Percentiles rank a stretch among this genome's conserved stretches.
These are phyloP conservation scores for Helianthus tuberosus DNA, from an alignment of 129 eudicot species.

Conservation along the genomic window DNA sequence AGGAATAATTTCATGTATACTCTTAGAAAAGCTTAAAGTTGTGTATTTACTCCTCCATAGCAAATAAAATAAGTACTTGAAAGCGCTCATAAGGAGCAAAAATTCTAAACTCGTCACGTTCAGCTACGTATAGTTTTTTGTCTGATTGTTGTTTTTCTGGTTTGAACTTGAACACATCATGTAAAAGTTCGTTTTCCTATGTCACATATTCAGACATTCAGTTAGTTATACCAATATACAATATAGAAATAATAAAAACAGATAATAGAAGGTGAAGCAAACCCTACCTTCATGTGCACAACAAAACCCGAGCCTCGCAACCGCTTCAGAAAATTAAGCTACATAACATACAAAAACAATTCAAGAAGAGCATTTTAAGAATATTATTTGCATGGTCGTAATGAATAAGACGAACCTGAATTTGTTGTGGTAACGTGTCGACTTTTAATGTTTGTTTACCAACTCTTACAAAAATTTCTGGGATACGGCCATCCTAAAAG, in stretches of 20 bases:
- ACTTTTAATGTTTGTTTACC: conserved; percentile 46
- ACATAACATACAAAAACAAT: conserved; percentile 17
- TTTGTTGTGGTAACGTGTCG: conserved; percentile 36
- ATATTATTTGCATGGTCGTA: conserved; percentile 7
- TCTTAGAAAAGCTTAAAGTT: conserved; percentile 7
- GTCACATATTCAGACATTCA: conserved; percentile 20
- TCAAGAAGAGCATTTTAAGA: not conserved
- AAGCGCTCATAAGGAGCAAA: not conserved
- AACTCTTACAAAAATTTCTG: conserved; percentile 42
- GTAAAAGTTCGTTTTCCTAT: conserved; percentile 59
- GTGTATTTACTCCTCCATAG: not conserved
- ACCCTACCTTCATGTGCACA: conserved; percentile 54
- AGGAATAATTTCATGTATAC: not conserved
- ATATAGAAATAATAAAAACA: not conserved
- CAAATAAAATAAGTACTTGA: not conserved
- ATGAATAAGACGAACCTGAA: no score
- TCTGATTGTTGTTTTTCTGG: conserved; percentile 31
- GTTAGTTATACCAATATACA: conserved; percentile 1
- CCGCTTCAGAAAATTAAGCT: conserved; percentile 56
- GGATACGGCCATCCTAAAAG: conserved; percentile 45
- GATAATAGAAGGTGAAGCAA: conserved; percentile 13
- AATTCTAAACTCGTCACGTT: conserved; percentile 52
- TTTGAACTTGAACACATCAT: conserved; percentile 50
- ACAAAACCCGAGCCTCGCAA: conserved; percentile 50
- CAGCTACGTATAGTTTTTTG: conserved; percentile 41